phyloP scores from a whole-genome alignment of 768 basidiomycete species.

The Boletus reticulatus region DNA sequence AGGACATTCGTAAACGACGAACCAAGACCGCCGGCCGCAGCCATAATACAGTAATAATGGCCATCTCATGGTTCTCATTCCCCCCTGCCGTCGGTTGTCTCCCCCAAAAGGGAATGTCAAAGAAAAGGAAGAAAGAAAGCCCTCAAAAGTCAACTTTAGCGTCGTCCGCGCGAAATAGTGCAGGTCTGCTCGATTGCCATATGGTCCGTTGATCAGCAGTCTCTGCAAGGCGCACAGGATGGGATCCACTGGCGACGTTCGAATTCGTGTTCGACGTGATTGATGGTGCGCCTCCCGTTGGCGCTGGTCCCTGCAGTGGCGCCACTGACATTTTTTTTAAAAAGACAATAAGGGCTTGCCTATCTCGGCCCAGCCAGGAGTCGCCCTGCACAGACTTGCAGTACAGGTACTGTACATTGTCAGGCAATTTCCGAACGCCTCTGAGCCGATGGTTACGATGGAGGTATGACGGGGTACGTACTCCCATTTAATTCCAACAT shows the following conservation, averaged over 20 bases:
- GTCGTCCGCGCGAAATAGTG: constrained; percentile 1
- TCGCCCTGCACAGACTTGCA: background rate
- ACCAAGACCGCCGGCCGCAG: background rate
- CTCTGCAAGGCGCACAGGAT: too few relatives aligned
- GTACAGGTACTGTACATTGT: too few relatives aligned
- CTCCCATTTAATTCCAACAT: too few relatives aligned
- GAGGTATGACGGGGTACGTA: too few relatives aligned
- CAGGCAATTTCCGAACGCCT: too few relatives aligned
- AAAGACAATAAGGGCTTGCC: constrained; percentile 11
- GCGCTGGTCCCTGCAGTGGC: too few relatives aligned
- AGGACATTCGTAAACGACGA: background rate
- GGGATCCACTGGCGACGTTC: too few relatives aligned
- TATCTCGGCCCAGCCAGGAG: background rate
- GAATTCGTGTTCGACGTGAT: background rate
- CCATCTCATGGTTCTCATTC: background rate
- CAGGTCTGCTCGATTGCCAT: background rate
- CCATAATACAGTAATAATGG: too few relatives aligned
- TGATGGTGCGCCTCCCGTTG: background rate
- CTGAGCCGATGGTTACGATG: too few relatives aligned
- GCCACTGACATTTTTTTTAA: background rate
- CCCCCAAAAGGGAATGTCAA: constrained; percentile 14
- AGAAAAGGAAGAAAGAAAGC: background rate
- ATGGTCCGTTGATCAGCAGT: background rate
- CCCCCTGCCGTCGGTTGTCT: background rate
- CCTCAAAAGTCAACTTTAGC: background rate